Evolutionary conservation across 257 asterid species (phyloP).

Genomic region (Galeopsis tetrahit): DNA sequence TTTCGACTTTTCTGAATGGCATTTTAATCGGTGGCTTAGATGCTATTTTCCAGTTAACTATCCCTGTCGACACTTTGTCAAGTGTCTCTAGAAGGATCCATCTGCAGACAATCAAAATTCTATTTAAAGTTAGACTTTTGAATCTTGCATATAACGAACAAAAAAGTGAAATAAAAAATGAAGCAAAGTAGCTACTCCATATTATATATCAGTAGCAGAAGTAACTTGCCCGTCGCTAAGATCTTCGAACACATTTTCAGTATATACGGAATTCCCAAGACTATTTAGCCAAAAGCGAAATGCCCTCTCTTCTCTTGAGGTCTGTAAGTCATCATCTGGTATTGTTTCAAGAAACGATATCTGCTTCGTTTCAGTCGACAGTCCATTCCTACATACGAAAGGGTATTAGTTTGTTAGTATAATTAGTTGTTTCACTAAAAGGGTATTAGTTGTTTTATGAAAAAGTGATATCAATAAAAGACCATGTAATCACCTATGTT

Average conservation of each 20-base stretch:
- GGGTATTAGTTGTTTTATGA: background rate
- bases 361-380: constrained; percentile 76
- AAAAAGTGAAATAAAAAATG: background rate
- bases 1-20: constrained; percentile 96
- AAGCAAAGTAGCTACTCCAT: constrained; percentile 1
- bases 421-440: no score
- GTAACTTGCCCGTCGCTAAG: constrained; percentile 87
- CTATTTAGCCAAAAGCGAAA: constrained; percentile 95
- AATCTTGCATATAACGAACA: constrained; percentile 18
- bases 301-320: constrained; percentile 90
- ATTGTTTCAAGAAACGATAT: constrained; percentile 79
- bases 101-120: constrained; percentile 47
- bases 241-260: constrained; percentile 94
- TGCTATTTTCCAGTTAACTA: constrained; percentile 90
- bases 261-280: constrained; percentile 74
- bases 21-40: constrained; percentile 92
- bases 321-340: constrained; percentile 72
- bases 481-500: constrained; percentile 67
- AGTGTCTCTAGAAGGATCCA: constrained; percentile 91
- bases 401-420: background rate
- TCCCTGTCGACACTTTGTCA: constrained; percentile 90
- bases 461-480: background rate
- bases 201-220: background rate
- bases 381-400: constrained; percentile 71
- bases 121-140: constrained; percentile 9